phyloP scores from a whole-genome alignment of 768 basidiomycete genomes.

The Tubosaeta brunneosetosa region DNA sequence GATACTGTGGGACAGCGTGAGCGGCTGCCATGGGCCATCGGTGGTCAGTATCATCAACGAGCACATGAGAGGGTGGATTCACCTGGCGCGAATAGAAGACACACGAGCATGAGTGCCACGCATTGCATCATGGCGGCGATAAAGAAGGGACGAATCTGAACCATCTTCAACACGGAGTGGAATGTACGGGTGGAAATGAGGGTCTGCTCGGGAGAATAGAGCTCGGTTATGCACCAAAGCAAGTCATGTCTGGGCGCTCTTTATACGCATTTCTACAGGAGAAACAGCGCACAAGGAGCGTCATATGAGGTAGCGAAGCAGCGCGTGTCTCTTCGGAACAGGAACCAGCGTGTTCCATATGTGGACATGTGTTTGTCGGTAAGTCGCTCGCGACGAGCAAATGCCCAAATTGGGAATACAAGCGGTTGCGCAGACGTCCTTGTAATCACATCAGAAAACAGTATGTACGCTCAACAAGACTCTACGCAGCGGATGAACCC shows the following conservation, averaged over 20 bases:
- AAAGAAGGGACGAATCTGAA: conserved; percentile 20
- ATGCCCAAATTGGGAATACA: conserved; percentile 30
- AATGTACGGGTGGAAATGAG: conserved; percentile 5
- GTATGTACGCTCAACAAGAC: background rate
- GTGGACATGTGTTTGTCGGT: conserved; percentile 6
- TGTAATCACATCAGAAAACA: background rate
- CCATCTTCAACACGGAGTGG: conserved; percentile 14
- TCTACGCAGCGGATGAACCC: background rate
- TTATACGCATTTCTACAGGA: conserved; percentile 5
- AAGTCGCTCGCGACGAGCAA: conserved; percentile 12
- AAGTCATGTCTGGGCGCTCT: background rate
- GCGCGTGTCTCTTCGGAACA: background rate
- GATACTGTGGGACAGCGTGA: background rate
- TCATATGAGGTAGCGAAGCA: conserved; percentile 14
- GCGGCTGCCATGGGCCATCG: background rate
- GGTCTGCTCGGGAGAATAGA: conserved; percentile 9
- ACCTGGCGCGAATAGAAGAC: background rate
- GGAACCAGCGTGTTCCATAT: background rate
- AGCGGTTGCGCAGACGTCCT: conserved; percentile 7
- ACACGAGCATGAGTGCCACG: conserved; percentile 5
- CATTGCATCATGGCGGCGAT: conserved; percentile 7
- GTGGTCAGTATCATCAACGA: background rate
- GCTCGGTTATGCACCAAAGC: background rate
- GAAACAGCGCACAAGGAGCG: conserved; percentile 8
- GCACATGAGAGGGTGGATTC: background rate